phyloP scores from a whole-genome alignment of 805 yeast genomes.

The Kodamaea laetipori region DNA sequence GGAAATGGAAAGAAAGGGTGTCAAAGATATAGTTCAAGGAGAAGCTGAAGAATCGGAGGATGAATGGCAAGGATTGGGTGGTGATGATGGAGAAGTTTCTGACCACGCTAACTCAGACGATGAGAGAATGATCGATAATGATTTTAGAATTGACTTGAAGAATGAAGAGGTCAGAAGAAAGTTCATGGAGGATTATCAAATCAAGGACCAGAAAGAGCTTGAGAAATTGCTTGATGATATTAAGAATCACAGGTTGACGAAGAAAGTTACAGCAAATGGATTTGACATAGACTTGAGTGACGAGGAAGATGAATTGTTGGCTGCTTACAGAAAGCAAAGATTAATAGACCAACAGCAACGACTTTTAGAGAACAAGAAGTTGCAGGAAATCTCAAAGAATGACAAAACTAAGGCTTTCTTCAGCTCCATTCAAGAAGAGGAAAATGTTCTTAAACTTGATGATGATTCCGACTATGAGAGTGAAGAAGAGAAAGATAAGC shows the following conservation, averaged over 20 bases:
- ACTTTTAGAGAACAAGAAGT: constrained; percentile 48
- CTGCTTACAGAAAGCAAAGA: constrained; percentile 47
- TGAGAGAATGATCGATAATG: constrained; percentile 76
- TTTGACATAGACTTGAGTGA: constrained; percentile 69
- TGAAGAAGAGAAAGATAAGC: constrained; percentile 20
- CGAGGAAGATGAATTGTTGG: constrained; percentile 66
- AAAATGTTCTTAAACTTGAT: constrained; percentile 28
- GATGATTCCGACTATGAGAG: constrained; percentile 29
- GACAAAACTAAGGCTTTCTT: constrained; percentile 68
- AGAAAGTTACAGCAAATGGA: constrained; percentile 52
- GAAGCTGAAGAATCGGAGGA: constrained; percentile 91
- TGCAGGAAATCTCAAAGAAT: constrained; percentile 48
- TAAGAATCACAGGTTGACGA: constrained; percentile 69
- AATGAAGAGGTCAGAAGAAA: constrained; percentile 59
- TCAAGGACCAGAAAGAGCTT: constrained; percentile 62
- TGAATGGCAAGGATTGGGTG: constrained; percentile 84
- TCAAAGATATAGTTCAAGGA: constrained; percentile 65
- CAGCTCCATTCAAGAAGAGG: constrained; percentile 57
- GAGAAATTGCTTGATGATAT: constrained; percentile 70
- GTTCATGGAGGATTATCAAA: constrained; percentile 60
- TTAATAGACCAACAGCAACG: constrained; percentile 50
- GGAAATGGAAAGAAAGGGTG: constrained; percentile 61
- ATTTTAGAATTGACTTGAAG: constrained; percentile 55
- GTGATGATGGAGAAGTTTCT: constrained; percentile 60
- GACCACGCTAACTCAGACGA: constrained; percentile 72